Conservation (phyloP, 202 grass and related monocot genomes). For the Schoenoplectus tabernaemontani region DNA sequence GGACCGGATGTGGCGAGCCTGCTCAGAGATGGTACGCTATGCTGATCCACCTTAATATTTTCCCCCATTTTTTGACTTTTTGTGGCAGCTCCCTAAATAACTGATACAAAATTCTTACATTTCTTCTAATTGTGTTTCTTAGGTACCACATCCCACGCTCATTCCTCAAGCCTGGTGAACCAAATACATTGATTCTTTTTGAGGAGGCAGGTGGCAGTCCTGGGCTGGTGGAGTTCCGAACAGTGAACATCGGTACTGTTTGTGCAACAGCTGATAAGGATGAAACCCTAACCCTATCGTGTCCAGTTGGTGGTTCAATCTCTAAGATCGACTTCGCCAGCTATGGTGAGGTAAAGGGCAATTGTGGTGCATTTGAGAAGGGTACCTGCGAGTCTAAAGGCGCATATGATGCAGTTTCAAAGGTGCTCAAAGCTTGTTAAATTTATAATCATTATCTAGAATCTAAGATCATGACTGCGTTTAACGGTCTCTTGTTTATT, state of each 20-base stretch:
- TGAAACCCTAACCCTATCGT: slow-evolving; percentile 38
- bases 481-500: neutral
- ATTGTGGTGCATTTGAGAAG: slow-evolving; percentile 42
- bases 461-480: neutral
- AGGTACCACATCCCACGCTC: slow-evolving; percentile 62
- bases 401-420: slow-evolving; percentile 27
- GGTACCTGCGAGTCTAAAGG: slow-evolving; percentile 46
- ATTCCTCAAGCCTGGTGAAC: slow-evolving; percentile 42
- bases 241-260: slow-evolving; percentile 13
- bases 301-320: slow-evolving; percentile 26
- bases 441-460: neutral
- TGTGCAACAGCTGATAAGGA: slow-evolving; percentile 32
- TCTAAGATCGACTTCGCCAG: slow-evolving; percentile 46
- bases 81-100: neutral
- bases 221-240: slow-evolving; percentile 26
- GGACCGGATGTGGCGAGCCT: slow-evolving; percentile 52
- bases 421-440: neutral
- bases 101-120: neutral
- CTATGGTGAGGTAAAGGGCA: slow-evolving; percentile 32
- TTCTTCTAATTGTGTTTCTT: neutral
- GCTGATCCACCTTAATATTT: neutral
- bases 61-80: neutral
- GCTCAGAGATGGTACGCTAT: slow-evolving; percentile 42
- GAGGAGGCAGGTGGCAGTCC: slow-evolving; percentile 42
- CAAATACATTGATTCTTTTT: slow-evolving; percentile 54